Base-by-base conservation (phyloP, 2,329 filamentous ascomycete species). In the Sclerotinia nivalis region DNA sequence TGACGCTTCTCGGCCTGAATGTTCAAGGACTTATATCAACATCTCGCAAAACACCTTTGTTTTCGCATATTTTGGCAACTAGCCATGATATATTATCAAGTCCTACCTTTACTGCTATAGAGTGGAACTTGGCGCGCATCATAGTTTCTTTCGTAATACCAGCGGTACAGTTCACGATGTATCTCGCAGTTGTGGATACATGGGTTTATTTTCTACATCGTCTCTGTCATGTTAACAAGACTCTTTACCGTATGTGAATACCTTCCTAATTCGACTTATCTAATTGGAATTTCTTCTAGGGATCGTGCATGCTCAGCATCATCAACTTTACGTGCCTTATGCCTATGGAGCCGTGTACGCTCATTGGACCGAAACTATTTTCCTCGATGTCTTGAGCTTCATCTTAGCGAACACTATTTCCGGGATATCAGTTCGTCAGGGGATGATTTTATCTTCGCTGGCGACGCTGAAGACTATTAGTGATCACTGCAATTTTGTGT, bases 401-500 rank as follows among this genome's bases (percentile, higher is more conserved):
- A 22, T 47, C 4, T 52, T 70, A 34, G 69, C 62, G 28, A 70
- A 45, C 25, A 18, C 31, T 15, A 67, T 70, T 37, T 43, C 69
- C 15, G 55, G 69, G 37, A 37, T 68, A 31, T 68, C 69, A n/a
- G 54, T 60, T 54, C 69, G 69, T 66, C 69, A 70, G 28, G 47
- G 40, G 28, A 70, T 70, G 69, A 18, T 70, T 59, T 52, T 68
- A 15, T 50, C 50, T 15, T 67, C 64, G 2, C 34, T 70, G 10
- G 55, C 69, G 20, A 70, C 69, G 2, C 40, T 56, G 25, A 70
- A 70, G 55, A 68, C 69, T 20, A 61, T 70, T 15, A 60, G 40
- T n/a, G 69, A 70, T 47, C 69, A 70, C n/a, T 67, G 69, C 34
- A 52, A 52, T 34, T 56, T 60, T 61, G 64, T 70, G 22, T 70